Base-by-base conservation (phyloP, 2,329 filamentous ascomycete species). In the Grosmannia serpens region DNA sequence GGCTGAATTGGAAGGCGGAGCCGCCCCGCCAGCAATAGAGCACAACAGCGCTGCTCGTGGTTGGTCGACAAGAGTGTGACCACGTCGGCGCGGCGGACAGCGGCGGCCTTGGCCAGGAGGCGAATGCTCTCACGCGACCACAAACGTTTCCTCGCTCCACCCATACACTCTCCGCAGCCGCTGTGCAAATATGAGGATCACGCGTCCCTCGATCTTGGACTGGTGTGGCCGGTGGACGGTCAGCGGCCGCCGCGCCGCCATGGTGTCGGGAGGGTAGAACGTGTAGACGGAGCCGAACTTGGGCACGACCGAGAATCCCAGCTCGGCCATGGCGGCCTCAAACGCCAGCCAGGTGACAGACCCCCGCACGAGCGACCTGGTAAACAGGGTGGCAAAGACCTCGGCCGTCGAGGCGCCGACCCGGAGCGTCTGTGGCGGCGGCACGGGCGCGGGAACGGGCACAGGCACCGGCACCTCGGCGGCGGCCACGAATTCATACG, bases 241-340 rank as follows among this genome's bases (percentile, higher is more conserved):
- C 5, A 75, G 22, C 5, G 70, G 63, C 54, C 66, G 13, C 11
- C 66, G 62, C 8, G 64, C 64, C 0, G 38, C 58, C 64, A 70
- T 65, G 1, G 22, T 66, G 13, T 33, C 62, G 0, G 72, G 67
- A 0, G 72, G 72, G 0, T 56, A 50, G 58, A 75, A 75, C 0
- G 70, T 76, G 61, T 71, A 75, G 2, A 74, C 68, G 0, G 75
- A 77, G 3, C 75, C 74, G 41, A 70, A 70, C 59, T 68, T 73
- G 1, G 74, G 71, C 1, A 70, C 11, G 2, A 77, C 65, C 0
- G 71, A 72, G 60, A 78, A 78, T 2, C 68, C 70, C 38, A 77
- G 35, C 8, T 74, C 72, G 0, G 62, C 66, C 70, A 78, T 73
- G 26, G 74, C 75, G 0, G 67, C 63, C 56, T 71, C 68, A 31